A percentile compares a stretch with the other conserved stretches of the same genome.
These are phyloP conservation scores for Fusarium pininemorale DNA, from an alignment of 2,329 filamentous ascomycete genomes.

Conservation along the genomic window DNA sequence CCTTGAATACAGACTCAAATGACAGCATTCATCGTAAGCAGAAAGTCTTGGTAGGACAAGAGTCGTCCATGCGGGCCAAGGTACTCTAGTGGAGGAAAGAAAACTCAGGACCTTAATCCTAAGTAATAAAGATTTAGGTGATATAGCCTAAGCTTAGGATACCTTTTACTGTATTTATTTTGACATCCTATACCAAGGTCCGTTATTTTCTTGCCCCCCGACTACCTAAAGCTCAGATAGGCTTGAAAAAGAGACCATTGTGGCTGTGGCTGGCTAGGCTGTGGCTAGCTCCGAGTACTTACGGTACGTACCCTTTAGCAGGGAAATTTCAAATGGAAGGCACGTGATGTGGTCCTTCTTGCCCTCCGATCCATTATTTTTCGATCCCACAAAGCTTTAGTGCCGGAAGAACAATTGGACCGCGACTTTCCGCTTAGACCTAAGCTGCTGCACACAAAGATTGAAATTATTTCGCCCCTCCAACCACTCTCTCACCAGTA, in stretches of 20 bases:
- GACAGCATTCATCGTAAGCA: conserved; percentile 12
- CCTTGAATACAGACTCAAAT: background rate
- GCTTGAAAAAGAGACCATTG: background rate
- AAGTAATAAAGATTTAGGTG: too few species aligned
- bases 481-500: conserved; percentile 53
- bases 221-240: background rate
- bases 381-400: conserved; percentile 28
- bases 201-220: too few species aligned
- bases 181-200: too few species aligned
- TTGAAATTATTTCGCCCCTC: conserved; percentile 54
- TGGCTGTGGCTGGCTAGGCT: background rate
- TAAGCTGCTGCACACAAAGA: conserved; percentile 53
- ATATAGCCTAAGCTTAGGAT: background rate
- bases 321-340: background rate
- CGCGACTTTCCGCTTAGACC: conserved; percentile 47
- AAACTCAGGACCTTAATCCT: too few species aligned
- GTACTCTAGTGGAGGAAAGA: too few species aligned
- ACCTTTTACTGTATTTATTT: too few species aligned
- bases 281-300: background rate
- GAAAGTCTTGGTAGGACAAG: background rate
- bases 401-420: conserved; percentile 43
- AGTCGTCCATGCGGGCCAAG: background rate
- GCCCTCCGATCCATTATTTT: conserved; percentile 25
- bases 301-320: background rate
- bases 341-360: conserved; percentile 35